Conservation (phyloP, 495 filamentous ascomycete genomes). For the Chaetomium fimeti region DNA sequence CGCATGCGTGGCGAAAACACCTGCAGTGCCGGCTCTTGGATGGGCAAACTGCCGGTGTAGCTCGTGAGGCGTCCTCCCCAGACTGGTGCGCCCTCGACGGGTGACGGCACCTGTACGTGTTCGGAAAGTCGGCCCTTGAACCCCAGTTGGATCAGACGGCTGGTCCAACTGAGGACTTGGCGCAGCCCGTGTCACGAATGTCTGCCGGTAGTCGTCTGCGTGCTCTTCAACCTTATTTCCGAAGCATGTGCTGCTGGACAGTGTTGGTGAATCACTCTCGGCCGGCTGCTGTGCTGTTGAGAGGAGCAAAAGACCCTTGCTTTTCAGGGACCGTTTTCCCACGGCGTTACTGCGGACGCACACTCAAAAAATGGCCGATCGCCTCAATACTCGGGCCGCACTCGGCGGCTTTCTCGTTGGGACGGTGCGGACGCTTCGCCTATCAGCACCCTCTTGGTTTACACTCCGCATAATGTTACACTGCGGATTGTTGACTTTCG, state of each 20-base stretch:
- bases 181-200: background rate
- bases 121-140: constrained; percentile 10
- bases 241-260: background rate
- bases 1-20: background rate
- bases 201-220: background rate
- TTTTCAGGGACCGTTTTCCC: background rate
- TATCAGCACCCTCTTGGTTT: background rate
- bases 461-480: background rate
- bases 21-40: background rate
- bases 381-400: constrained; percentile 12
- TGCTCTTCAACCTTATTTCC: background rate
- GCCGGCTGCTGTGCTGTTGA: background rate
- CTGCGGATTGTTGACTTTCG: background rate
- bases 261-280: background rate
- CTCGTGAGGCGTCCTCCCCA: background rate
- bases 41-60: background rate
- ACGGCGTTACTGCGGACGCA: constrained; percentile 19
- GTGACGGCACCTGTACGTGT: background rate
- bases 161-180: constrained; percentile 4
- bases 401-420: constrained; percentile 20
- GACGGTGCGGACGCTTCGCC: background rate
- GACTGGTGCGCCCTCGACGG: background rate
- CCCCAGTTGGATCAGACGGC: constrained; percentile 4
- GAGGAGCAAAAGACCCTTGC: background rate
- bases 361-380: constrained; percentile 13